These are phyloP conservation scores for Scleroderma citrinum DNA, from an alignment of 768 basidiomycete genomes.

Conservation along the genomic window DNA sequence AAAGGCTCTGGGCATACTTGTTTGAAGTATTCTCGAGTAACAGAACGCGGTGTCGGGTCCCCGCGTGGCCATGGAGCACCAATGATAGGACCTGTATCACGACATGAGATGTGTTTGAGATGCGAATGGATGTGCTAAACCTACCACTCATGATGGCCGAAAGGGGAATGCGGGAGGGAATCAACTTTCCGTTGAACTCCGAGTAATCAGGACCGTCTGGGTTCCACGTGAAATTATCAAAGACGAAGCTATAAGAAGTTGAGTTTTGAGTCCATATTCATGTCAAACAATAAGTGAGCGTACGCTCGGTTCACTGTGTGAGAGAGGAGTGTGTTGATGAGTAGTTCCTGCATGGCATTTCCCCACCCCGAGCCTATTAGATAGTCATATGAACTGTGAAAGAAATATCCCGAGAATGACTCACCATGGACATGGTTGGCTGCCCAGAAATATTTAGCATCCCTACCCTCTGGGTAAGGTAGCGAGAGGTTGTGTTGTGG, in stretches of 20 bases:
- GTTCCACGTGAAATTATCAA: conserved; percentile 56
- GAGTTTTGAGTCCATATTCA: not conserved
- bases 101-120: not conserved
- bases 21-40: conserved; percentile 41
- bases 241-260: conserved; percentile 41
- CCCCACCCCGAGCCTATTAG: conserved; percentile 51
- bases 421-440: conserved; percentile 42
- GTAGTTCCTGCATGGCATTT: conserved; percentile 53
- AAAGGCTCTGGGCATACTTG: conserved; percentile 41
- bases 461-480: conserved; percentile 35
- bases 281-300: not conserved
- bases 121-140: conserved; percentile 3
- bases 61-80: conserved; percentile 35
- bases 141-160: conserved; percentile 47
- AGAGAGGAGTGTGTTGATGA: conserved; percentile 47
- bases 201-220: conserved; percentile 37
- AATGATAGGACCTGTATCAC: conserved; percentile 35
- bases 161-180: conserved; percentile 50
- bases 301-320: conserved; percentile 43
- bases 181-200: conserved; percentile 42
- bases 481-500: conserved; percentile 40
- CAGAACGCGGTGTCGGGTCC: conserved; percentile 36
- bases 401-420: conserved; percentile 3
- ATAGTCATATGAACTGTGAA: not conserved
- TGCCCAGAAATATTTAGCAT: conserved; percentile 42